Conservation (phyloP, 306 rosid species). For the Biancaea sappan region DNA sequence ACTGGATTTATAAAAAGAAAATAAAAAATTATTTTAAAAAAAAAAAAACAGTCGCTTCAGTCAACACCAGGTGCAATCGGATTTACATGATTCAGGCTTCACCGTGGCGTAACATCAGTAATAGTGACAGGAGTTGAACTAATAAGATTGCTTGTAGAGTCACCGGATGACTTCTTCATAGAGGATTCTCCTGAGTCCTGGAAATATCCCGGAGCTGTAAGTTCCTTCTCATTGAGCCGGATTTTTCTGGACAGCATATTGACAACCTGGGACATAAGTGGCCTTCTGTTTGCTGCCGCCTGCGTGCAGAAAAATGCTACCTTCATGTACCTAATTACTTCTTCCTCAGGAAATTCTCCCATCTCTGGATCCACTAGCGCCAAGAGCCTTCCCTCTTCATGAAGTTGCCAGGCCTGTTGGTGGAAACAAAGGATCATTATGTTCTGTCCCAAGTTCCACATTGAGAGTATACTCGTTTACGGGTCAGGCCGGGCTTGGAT, state of each 20-base stretch:
- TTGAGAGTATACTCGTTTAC: too few species aligned
- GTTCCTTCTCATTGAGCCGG: constrained; percentile 68
- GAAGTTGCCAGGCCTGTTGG: constrained; percentile 86
- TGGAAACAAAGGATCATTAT: constrained; percentile 14
- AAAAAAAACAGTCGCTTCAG: background rate
- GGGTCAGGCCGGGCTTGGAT: too few species aligned
- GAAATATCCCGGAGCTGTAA: constrained; percentile 81
- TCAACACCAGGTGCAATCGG: background rate
- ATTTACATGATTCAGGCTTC: constrained; percentile 34
- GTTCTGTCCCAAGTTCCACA: constrained; percentile 19
- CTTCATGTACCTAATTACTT: constrained; percentile 75
- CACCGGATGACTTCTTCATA: constrained; percentile 30
- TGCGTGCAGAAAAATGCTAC: constrained; percentile 94
- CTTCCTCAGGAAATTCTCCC: constrained; percentile 64
- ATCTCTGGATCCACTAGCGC: constrained; percentile 75
- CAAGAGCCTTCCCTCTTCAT: constrained; percentile 67
- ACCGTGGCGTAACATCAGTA: constrained; percentile 68
- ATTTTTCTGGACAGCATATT: constrained; percentile 82
- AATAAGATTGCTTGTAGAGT: constrained; percentile 40
- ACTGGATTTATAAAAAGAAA: background rate
- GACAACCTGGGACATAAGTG: constrained; percentile 73
- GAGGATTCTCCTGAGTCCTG: constrained; percentile 54
- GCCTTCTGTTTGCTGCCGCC: constrained; percentile 73
- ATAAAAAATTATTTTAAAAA: background rate
- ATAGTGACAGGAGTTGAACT: constrained; percentile 48